Evolutionary conservation across 306 rosid genomes (phyloP).

Genomic region (Morella rubra): DNA sequence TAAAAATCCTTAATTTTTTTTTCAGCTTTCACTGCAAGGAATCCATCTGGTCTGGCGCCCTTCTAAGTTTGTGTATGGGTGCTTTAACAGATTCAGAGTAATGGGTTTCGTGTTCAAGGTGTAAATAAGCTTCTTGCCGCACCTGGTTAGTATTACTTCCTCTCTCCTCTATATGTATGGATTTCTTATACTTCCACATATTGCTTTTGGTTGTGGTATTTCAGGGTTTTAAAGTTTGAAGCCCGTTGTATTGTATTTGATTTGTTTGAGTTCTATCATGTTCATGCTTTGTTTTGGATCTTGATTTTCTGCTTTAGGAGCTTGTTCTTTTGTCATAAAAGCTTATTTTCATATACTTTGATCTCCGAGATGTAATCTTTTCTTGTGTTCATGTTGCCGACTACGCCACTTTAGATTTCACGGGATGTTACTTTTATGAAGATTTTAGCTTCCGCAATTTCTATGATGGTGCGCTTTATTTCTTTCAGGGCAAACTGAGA

Average conservation of each 20-base stretch:
- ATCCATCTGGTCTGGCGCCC: conserved; percentile 39
- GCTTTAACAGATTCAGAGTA: conserved; percentile 43
- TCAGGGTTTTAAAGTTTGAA: conserved; percentile 30
- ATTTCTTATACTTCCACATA: conserved; percentile 6
- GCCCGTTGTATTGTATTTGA: conserved; percentile 18
- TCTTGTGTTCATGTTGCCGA: conserved; percentile 8
- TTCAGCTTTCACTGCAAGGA: conserved; percentile 30
- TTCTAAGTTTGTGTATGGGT: conserved; percentile 29
- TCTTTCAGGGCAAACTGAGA: conserved; percentile 1
- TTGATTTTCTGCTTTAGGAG: conserved; percentile 14
- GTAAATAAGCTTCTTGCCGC: conserved; percentile 33
- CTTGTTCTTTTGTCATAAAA: conserved; percentile 6
- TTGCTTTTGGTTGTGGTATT: conserved; percentile 25
- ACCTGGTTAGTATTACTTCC: conserved; percentile 43
- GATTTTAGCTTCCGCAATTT: conserved; percentile 23
- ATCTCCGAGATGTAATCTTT: conserved; percentile 12
- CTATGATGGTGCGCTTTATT: conserved; percentile 17
- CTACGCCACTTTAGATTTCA: conserved; percentile 23
- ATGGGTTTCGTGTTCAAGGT: conserved; percentile 38
- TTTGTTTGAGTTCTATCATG: conserved; percentile 21
- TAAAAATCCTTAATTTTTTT: conserved; percentile 16
- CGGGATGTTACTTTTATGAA: not conserved
- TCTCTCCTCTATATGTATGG: conserved; percentile 6
- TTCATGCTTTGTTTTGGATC: conserved; percentile 46
- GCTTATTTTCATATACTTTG: conserved; percentile 21